Evolutionary conservation across 495 filamentous ascomycete species (phyloP).

Genomic region (Daldinia vernicosa): DNA sequence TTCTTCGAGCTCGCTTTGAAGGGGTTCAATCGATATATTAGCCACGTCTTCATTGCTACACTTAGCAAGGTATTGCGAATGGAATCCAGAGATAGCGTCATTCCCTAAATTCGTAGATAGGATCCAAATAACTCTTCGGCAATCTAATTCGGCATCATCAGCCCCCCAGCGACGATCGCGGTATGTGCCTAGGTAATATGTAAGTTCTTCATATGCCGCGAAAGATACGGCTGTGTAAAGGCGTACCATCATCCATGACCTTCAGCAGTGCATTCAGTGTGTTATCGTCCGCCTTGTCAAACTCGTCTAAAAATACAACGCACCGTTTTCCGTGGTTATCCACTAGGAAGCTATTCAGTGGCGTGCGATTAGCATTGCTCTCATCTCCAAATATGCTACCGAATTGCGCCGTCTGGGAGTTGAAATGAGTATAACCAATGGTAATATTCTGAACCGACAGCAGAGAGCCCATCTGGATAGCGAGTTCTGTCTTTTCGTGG

Average conservation of each 20-base stretch:
- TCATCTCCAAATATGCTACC: slow-evolving; percentile 41
- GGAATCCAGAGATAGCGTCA: slow-evolving; percentile 45
- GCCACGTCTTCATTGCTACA: not conserved
- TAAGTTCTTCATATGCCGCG: not conserved
- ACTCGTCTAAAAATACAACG: slow-evolving; percentile 63
- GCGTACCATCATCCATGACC: slow-evolving; percentile 52
- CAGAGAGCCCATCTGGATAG: slow-evolving; percentile 52
- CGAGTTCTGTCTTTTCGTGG: slow-evolving; percentile 63
- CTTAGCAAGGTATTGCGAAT: slow-evolving; percentile 29
- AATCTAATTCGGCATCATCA: slow-evolving; percentile 47
- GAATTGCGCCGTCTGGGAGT: slow-evolving; percentile 43
- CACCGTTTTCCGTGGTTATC: slow-evolving; percentile 47
- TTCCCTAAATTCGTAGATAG: slow-evolving; percentile 55
- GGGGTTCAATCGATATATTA: slow-evolving; percentile 3
- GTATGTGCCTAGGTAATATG: slow-evolving; percentile 37
- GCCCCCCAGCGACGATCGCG: slow-evolving; percentile 52
- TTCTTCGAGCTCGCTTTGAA: not conserved
- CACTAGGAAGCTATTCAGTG: slow-evolving; percentile 60
- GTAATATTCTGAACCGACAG: slow-evolving; percentile 46
- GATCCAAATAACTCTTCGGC: slow-evolving; percentile 60
- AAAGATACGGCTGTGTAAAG: not conserved
- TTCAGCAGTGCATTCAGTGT: slow-evolving; percentile 50
- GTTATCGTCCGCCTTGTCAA: slow-evolving; percentile 58
- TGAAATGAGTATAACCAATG: slow-evolving; percentile 54
- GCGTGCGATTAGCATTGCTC: slow-evolving; percentile 48